These are phyloP conservation scores for Austropuccinia psidii DNA, from an alignment of 1,284 basidiomycete species.

Conservation along the genomic window DNA sequence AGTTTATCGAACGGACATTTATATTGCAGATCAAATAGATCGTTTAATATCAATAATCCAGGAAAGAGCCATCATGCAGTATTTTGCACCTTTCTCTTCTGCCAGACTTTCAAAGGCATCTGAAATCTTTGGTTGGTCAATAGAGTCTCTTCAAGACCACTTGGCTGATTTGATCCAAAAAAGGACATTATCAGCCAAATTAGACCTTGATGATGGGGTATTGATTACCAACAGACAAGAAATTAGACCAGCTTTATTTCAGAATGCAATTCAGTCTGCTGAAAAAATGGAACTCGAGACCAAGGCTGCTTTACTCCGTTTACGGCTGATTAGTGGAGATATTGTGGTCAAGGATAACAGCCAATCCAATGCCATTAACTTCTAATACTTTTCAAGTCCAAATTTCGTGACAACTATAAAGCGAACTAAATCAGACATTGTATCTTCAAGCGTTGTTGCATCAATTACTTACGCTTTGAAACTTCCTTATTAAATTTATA, in stretches of 20 bases:
- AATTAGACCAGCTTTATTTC: background rate
- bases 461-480: too few relatives aligned
- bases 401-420: too few relatives aligned
- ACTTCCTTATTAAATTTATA: too few relatives aligned
- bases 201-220: constrained; percentile 2
- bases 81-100: constrained; percentile 17
- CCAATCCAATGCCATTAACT: too few relatives aligned
- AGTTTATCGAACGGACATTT: constrained; percentile 65
- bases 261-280: background rate
- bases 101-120: background rate
- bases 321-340: constrained; percentile 10
- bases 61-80: constrained; percentile 27
- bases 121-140: constrained; percentile 15
- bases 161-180: background rate
- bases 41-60: constrained; percentile 53
- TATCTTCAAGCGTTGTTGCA: too few relatives aligned
- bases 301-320: background rate
- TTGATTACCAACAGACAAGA: background rate
- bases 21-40: constrained; percentile 60
- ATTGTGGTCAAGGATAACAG: constrained; percentile 20
- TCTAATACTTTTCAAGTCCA: too few relatives aligned
- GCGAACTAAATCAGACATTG: too few relatives aligned
- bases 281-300: background rate
- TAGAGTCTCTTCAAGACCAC: background rate
- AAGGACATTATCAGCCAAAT: background rate